Evolutionary conservation across 2,329 filamentous ascomycete species (phyloP), one percentile per base, ranked within the genome.

Genomic region (Zymoseptoria crescenta): DNA sequence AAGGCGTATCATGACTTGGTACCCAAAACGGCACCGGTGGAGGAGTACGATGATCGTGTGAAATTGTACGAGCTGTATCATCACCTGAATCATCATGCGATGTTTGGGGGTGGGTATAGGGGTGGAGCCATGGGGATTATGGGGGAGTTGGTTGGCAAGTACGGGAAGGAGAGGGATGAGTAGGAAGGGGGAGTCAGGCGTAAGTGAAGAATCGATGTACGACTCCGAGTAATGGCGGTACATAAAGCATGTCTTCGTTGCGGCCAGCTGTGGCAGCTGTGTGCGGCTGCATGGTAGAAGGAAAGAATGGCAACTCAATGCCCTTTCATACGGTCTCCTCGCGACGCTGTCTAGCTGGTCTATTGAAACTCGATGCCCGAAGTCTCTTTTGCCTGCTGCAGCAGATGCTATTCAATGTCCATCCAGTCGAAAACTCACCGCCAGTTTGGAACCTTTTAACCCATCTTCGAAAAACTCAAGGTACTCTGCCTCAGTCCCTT

Each of bases 51-150:
- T n/a, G 92, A 96, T 74, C 80, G 93, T 19, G 76, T 96, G 28
- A 76, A 77, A 65, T 74, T 97, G 61, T 96, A 97, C 74, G 89
- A 96, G 73, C 71, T 96, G 82, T 74, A 96, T 73, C 93, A 96
- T 72, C 88, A 96, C 70, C 75, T 96, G 24, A 96, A 96, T 64
- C 93, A 96, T 67, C 87, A 86, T 77, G 86, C 88, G 1, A 10
- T 64, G 19, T 67, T 96, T 96, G 91, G 91, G 0, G 87, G 87
- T 0, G 82, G 87, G 0, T 96, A 96, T 72, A 83, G 84, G 48
- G 80, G 80, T 49, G 87, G 90, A 4, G 91, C 91, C 28, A 81
- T 93, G 74, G 81, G 81, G 4, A 94, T 95, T 57, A 94, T 96
- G 88, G 83, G 80, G 72, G 83, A 77, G 64, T 76, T 96, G 66